Base-by-base conservation (phyloP, 306 rosid species). In the Ziziphus jujuba region DNA sequence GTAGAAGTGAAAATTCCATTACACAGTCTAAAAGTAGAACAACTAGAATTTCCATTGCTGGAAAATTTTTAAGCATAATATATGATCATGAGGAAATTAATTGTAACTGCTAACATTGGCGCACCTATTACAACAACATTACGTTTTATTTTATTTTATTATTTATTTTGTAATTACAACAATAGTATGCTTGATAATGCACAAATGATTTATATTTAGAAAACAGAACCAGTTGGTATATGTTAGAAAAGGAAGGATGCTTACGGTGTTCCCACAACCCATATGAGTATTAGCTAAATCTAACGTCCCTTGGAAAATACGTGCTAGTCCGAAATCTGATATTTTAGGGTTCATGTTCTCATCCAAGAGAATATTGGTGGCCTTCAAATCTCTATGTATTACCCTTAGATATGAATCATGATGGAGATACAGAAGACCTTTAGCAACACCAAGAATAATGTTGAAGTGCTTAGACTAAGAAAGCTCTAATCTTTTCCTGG, bases 231-330 rank as follows among this genome's bases (percentile, higher is more conserved):
- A 57, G 1, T 10, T 6, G 19, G 14, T 40, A 40, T 7, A 40
- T 40, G 44, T 0, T 40, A 48, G 9, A 13, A 1, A 9, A 12
- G 17, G 13, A 33, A 14, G 0, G 0, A 22, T 13, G 23, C 82
- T 73, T 43, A 72, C 79, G 17, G 45, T 63, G 82, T 78, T 21
- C 82, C 82, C 7, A 78, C 75, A 40, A 78, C n/a, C 19, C 62
- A n/a, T 53, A 7, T 19, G 22, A 2, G 79, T 78, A 7, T 63
- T 78, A 33, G 31, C 82, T 50, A 61, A 50, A 28, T 23, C 9
- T 1, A 36, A 36, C 1, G 67, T 71, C 33, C 55, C 69, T 50
- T 58, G 25, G 20, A 78, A 56, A 0, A 69, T 66, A 4, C 66
- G 45, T 12, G 82, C 75, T 72, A 78, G 40, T 31, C 79, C 75